Conservation (phyloP, 305 asterid species). For the Withania somnifera region DNA sequence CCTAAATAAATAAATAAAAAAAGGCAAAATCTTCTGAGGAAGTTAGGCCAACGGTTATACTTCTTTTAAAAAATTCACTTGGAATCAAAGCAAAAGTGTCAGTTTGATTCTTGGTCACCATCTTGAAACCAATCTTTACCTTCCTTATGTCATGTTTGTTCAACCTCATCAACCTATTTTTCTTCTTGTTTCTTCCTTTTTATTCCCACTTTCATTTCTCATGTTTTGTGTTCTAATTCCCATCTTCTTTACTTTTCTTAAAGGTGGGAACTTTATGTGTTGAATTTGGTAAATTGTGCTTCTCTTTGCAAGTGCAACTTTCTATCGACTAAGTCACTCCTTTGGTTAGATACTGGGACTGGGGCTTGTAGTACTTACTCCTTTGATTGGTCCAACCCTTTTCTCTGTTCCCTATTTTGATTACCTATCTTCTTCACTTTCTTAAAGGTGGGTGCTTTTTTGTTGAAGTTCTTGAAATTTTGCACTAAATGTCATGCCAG, state of each 20-base stretch:
- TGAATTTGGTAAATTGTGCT: background rate
- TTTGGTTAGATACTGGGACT: background rate
- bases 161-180: conserved; percentile 21
- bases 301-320: background rate
- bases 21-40: background rate
- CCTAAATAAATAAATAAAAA: conserved; percentile 25
- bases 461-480: background rate
- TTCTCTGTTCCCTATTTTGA: background rate
- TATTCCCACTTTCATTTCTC: conserved; percentile 9
- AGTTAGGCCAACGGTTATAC: conserved; percentile 66
- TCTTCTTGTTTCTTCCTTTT: conserved; percentile 17
- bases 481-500: background rate
- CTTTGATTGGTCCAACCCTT: background rate
- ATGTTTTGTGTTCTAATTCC: background rate
- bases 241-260: background rate
- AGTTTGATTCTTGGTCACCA: conserved; percentile 80
- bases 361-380: background rate
- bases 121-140: conserved; percentile 42
- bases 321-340: background rate
- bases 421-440: background rate
- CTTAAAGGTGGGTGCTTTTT: background rate
- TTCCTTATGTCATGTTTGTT: conserved; percentile 22
- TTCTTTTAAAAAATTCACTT: conserved; percentile 33
- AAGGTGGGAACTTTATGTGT: background rate
- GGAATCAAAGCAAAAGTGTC: conserved; percentile 41